Evolutionary conservation across 371 early-diverging fungal species (phyloP).

Genomic region (Mucor indicus): DNA sequence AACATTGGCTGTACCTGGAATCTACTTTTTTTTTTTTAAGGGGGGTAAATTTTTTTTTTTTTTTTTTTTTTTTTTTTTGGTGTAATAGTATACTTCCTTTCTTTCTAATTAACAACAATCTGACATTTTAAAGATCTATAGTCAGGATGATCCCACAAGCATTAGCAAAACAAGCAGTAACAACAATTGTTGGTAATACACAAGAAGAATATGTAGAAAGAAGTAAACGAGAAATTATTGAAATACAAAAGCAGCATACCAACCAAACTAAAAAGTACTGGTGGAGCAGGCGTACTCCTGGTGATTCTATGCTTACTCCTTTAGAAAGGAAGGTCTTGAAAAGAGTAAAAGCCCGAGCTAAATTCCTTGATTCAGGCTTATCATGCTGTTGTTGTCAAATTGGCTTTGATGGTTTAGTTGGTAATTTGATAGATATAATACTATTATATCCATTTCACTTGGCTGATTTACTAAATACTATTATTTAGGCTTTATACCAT

Average conservation of each 20-base stretch:
- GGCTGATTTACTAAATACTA: neutral
- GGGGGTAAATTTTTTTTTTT: neutral
- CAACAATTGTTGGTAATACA: conserved; percentile 1
- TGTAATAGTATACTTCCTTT: neutral
- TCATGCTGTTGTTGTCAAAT: conserved; percentile 44
- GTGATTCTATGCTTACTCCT: conserved; percentile 27
- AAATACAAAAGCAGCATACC: neutral
- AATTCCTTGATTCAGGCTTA: conserved; percentile 37
- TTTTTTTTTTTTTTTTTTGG: neutral
- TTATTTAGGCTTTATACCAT: conserved; percentile 45
- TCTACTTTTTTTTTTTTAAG: too few relatives aligned
- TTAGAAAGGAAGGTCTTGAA: conserved; percentile 30
- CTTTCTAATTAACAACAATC: conserved; percentile 10
- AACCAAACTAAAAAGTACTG: conserved; percentile 21
- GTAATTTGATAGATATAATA: conserved; percentile 31
- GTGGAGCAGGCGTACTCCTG: conserved; percentile 27
- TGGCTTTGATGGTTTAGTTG: conserved; percentile 50
- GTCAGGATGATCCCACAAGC: too few relatives aligned
- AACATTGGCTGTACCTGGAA: neutral
- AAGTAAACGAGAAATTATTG: neutral
- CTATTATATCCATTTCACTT: too few relatives aligned
- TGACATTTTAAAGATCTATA: too few relatives aligned
- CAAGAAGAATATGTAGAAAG: too few relatives aligned
- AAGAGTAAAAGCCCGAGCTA: conserved; percentile 35
- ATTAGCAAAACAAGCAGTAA: conserved; percentile 18